A percentile compares a stretch with the other conserved stretches of the same genome.
These are phyloP conservation scores for Trypanosoma avium DNA, from an alignment of 208 protist species.

Conservation along the genomic window DNA sequence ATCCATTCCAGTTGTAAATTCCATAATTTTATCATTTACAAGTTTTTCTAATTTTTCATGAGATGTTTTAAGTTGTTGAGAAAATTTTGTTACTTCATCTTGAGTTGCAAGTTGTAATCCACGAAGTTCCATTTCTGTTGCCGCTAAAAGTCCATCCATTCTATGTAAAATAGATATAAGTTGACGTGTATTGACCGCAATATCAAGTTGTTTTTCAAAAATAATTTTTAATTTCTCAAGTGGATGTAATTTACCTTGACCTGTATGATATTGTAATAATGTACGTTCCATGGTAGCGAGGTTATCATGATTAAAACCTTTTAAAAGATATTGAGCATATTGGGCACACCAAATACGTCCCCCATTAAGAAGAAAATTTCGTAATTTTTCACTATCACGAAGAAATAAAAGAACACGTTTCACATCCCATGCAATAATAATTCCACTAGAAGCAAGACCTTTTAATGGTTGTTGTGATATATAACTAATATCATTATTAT, in stretches of 20 bases:
- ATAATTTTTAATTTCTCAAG: constrained; percentile 86
- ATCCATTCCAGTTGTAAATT: constrained; percentile 85
- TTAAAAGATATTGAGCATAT: constrained; percentile 92
- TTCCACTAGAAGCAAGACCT: constrained; percentile 48
- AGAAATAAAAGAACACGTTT: constrained; percentile 87
- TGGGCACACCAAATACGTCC: constrained; percentile 89
- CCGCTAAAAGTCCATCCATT: constrained; percentile 90
- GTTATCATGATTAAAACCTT: constrained; percentile 83
- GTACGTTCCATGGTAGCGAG: constrained; percentile 85
- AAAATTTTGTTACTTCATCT: constrained; percentile 62
- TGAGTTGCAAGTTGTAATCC: constrained; percentile 80
- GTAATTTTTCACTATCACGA: constrained; percentile 55
- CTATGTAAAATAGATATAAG: constrained; percentile 79
- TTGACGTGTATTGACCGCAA: constrained; percentile 77
- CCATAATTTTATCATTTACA: constrained; percentile 84
- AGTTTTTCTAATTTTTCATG: constrained; percentile 79
- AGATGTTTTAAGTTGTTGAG: constrained; percentile 56
- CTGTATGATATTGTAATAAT: constrained; percentile 82
- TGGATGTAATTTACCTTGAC: constrained; percentile 65
- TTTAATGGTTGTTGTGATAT: too few relatives aligned
- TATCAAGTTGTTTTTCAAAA: constrained; percentile 87
- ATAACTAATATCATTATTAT: background rate
- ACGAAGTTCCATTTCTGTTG: constrained; percentile 90
- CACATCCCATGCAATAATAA: constrained; percentile 85
- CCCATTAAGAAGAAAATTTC: constrained; percentile 72